Evolutionary conservation across 1,284 basidiomycete genomes (phyloP), one percentile per base, ranked within the genome.

Genomic region (Leccinum colubrinum): DNA sequence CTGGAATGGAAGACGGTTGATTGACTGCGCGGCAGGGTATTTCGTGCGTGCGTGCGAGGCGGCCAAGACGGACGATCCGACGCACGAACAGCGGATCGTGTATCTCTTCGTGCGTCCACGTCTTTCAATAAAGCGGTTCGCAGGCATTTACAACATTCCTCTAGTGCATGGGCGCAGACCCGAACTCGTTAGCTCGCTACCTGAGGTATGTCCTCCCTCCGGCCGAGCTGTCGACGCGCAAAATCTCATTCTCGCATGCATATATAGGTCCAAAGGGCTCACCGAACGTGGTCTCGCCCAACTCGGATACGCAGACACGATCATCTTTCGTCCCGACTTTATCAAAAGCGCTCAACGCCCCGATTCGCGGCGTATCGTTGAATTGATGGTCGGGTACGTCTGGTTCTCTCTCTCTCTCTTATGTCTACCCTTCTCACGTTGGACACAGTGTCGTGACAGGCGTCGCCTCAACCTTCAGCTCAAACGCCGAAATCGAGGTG

Each of bases 11-110:
- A 25, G 25, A 25, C 6, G 25, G 25, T 25, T 25, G 25, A 25
- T 25, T 25, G 6, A 25, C 25, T 6, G 25, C 25, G 6, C 25
- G 25, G 25, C 12, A 6, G 89, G 88, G 69, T 92, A 91, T 70
- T 90, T 93, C 20, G 69, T 93, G 43, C 84, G 85, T 54, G 85
- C 87, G 7, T 91, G 89, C 7, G 78, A 81, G 55, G 86, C 83
- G 14, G 88, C 90, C 3, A 85, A 82, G 66, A 72, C 76, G 8
- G 75, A 81, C 20, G 79, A 80, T 60, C 72, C 80, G 8, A 50
- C 63, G 7, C 74, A 77, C 53, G 64, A 74, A 4, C 88, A 92
- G 65, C 81, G 83, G 1, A 64, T 93, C 9, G 78, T 93, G 11
- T 93, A 93, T 70, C 72, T 88, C 61, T 93, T 89, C 3, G 87